Percentiles rank a stretch among this genome's conserved stretches.
Conservation (phyloP, 805 yeast species). For the Suhomyces sp. region DNA sequence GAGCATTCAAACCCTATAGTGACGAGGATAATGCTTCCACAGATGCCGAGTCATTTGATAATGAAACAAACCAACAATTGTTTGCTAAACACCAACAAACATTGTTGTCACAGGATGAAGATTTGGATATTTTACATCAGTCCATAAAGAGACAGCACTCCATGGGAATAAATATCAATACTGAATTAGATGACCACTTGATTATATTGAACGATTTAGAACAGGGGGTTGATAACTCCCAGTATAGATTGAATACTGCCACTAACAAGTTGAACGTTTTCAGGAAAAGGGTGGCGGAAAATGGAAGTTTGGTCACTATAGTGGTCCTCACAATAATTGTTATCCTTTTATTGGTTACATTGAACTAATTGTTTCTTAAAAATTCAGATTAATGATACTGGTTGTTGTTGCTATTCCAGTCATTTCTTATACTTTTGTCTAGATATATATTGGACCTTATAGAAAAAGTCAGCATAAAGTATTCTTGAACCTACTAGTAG, state of each 20-base stretch:
- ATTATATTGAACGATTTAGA: conserved; percentile 42
- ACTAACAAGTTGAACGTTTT: conserved; percentile 30
- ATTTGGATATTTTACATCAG: conserved; percentile 33
- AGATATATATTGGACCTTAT: too few species aligned
- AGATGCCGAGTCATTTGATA: conserved; percentile 24
- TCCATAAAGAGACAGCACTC: conserved; percentile 36
- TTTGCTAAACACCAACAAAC: conserved; percentile 45
- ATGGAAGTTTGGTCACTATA: conserved; percentile 44
- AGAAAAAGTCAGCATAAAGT: too few species aligned
- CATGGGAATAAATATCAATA: conserved; percentile 40
- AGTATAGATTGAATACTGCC: conserved; percentile 32
- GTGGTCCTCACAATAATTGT: conserved; percentile 40
- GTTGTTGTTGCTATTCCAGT: too few species aligned
- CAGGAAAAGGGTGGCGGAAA: conserved; percentile 35
- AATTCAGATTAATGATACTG: too few species aligned
- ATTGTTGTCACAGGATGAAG: conserved; percentile 37
- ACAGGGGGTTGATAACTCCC: conserved; percentile 38
- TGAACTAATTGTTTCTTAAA: too few species aligned
- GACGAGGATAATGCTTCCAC: conserved; percentile 24
- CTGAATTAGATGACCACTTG: conserved; percentile 43
- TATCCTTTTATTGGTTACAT: conserved; percentile 39
- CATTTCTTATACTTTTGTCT: too few species aligned
- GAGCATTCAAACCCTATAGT: conserved; percentile 33
- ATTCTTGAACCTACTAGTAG: too few species aligned
- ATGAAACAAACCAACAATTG: conserved; percentile 35